Evolutionary conservation across 495 filamentous ascomycete species (phyloP).

Genomic region (Lophiotrema nucula): DNA sequence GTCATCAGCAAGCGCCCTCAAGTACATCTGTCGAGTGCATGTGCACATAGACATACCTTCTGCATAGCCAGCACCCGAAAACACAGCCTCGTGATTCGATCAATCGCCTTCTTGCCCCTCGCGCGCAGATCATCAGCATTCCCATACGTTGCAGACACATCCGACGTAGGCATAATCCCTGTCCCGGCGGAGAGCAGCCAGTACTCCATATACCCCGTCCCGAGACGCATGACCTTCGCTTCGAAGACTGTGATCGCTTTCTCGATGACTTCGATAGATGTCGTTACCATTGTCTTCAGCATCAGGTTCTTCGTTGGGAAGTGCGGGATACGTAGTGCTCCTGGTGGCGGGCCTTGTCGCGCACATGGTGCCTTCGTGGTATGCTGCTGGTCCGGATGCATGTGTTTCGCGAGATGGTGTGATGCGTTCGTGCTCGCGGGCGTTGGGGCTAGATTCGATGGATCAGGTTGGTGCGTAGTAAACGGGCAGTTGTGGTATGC

Average conservation of each 20-base stretch:
- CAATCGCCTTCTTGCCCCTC: conserved; percentile 14
- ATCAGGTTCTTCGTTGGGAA: conserved; percentile 21
- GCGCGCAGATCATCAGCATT: conserved; percentile 11
- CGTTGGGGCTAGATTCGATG: neutral
- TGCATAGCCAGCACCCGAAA: conserved; percentile 30
- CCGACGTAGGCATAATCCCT: conserved; percentile 16
- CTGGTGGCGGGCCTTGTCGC: neutral
- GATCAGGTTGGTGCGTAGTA: neutral
- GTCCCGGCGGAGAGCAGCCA: conserved; percentile 24
- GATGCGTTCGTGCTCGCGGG: neutral
- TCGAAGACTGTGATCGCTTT: conserved; percentile 22
- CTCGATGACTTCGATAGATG: conserved; percentile 17
- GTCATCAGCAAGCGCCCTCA: no score
- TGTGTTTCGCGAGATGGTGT: no score
- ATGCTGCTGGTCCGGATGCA: neutral
- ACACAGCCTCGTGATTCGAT: conserved; percentile 17
- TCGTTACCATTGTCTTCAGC: conserved; percentile 3
- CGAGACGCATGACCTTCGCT: conserved; percentile 27
- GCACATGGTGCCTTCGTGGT: neutral
- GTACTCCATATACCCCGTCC: conserved; percentile 34
- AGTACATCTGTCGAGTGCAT: no score
- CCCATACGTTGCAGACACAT: conserved; percentile 1
- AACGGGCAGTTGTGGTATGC: conserved; percentile 17
- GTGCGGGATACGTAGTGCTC: neutral
- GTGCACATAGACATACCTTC: no score